These are phyloP conservation scores for Starmerella floris DNA, from an alignment of 805 yeast species.

Conservation along the genomic window DNA sequence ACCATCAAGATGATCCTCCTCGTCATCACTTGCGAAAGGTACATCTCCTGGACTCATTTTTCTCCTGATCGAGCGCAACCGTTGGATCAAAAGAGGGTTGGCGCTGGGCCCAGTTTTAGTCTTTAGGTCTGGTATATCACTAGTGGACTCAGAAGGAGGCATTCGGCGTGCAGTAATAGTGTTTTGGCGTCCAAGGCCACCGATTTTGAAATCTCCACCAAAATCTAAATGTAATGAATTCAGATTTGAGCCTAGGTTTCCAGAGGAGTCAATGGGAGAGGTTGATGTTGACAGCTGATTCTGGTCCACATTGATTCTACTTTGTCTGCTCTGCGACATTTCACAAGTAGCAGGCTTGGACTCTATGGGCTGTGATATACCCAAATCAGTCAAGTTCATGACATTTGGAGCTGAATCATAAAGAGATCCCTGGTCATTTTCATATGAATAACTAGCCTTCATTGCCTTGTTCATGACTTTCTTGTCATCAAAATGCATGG, in stretches of 20 bases:
- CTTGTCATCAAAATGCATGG: background rate
- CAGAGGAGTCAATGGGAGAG: background rate
- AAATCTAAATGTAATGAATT: conserved; percentile 3
- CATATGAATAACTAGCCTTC: conserved; percentile 8
- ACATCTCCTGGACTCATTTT: conserved; percentile 4
- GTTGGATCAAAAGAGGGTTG: conserved; percentile 16
- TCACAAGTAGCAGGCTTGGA: no score
- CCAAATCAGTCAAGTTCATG: background rate
- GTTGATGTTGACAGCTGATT: no score
- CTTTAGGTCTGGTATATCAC: conserved; percentile 3
- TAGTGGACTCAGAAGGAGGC: conserved; percentile 6
- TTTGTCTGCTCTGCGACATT: no score
- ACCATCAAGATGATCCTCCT: conserved; percentile 14
- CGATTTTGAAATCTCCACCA: conserved; percentile 7
- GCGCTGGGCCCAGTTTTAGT: conserved; percentile 13
- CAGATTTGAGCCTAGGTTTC: background rate
- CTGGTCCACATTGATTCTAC: no score
- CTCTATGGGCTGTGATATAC: conserved; percentile 2
- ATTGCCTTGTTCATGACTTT: background rate
- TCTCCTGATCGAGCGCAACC: conserved; percentile 20
- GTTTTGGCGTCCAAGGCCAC: conserved; percentile 13
- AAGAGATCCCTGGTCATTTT: background rate
- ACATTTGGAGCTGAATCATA: conserved; percentile 7
- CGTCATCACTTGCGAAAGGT: conserved; percentile 4
- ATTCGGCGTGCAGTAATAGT: conserved; percentile 15